phyloP scores from a whole-genome alignment of 2,329 filamentous ascomycete genomes.

The Zasmidium citrigriseum region DNA sequence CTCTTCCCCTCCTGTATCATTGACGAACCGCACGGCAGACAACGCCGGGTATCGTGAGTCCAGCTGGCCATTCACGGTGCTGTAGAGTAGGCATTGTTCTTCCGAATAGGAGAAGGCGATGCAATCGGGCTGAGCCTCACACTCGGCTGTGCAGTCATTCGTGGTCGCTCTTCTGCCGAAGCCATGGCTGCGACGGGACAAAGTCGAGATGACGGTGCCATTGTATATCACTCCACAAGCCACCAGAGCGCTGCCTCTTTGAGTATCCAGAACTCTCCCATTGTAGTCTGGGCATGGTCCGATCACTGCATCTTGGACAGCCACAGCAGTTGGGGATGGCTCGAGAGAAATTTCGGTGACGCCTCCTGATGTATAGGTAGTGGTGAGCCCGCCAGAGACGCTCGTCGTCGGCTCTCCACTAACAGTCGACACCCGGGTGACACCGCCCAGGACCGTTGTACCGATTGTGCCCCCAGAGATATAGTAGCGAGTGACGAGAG shows the following conservation, averaged over 20 bases:
- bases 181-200: not conserved
- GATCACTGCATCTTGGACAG: conserved; percentile 1
- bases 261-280: not conserved
- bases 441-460: not conserved
- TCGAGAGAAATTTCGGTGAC: not conserved
- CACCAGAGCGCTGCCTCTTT: not conserved
- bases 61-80: not conserved
- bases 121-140: not conserved
- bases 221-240: conserved; percentile 4
- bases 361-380: conserved; percentile 5
- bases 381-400: conserved; percentile 1
- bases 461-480: conserved; percentile 2
- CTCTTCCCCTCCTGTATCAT: not conserved
- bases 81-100: conserved; percentile 1
- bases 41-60: not conserved
- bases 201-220: not conserved
- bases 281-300: conserved; percentile 4
- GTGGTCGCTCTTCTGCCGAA: not conserved
- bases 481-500: conserved; percentile 5
- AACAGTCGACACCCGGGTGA: not conserved
- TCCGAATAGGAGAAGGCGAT: conserved; percentile 1
- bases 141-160: not conserved
- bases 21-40: not conserved
- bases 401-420: not conserved
- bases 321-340: not conserved